Percentiles rank a stretch among this genome's conserved stretches.
phyloP scores from a whole-genome alignment of 352 stramenopile species.

The Phytophthora melonis region DNA sequence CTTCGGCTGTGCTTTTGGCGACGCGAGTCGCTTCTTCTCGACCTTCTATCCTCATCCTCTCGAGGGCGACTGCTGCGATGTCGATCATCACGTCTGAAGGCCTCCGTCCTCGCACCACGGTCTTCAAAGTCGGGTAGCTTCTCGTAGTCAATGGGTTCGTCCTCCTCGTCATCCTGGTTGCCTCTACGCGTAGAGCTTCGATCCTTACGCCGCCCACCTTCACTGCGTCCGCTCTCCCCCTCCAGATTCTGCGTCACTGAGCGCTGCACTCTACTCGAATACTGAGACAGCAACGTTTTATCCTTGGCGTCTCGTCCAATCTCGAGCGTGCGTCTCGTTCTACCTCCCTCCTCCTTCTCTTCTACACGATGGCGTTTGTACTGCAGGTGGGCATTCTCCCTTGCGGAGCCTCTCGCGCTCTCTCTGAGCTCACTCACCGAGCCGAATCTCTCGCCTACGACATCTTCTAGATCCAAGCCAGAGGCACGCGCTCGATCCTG shows the following conservation, averaged over 20 bases:
- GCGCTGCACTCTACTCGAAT: conserved; percentile 66
- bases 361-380: conserved; percentile 64
- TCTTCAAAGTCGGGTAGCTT: conserved; percentile 80
- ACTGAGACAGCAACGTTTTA: conserved; percentile 67
- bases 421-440: conserved; percentile 68
- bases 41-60: conserved; percentile 17
- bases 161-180: conserved; percentile 50
- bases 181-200: conserved; percentile 14
- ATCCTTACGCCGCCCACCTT: background rate
- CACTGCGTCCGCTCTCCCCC: conserved; percentile 18
- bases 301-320: conserved; percentile 70
- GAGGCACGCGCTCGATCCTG: conserved; percentile 66
- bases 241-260: conserved; percentile 52
- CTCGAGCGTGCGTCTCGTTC: conserved; percentile 37
- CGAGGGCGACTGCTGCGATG: conserved; percentile 9
- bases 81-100: conserved; percentile 27
- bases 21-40: conserved; percentile 7
- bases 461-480: conserved; percentile 61
- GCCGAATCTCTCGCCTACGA: conserved; percentile 70
- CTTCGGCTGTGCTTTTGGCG: conserved; percentile 39
- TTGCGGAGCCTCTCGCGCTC: conserved; percentile 54
- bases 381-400: conserved; percentile 66
- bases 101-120: conserved; percentile 32
- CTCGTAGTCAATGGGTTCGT: conserved; percentile 83
- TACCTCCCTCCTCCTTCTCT: conserved; percentile 19